A percentile compares a stretch with the other conserved stretches of the same genome.
Conservation (phyloP, 2,329 filamentous ascomycete genomes). For the Epichloe festucae region DNA sequence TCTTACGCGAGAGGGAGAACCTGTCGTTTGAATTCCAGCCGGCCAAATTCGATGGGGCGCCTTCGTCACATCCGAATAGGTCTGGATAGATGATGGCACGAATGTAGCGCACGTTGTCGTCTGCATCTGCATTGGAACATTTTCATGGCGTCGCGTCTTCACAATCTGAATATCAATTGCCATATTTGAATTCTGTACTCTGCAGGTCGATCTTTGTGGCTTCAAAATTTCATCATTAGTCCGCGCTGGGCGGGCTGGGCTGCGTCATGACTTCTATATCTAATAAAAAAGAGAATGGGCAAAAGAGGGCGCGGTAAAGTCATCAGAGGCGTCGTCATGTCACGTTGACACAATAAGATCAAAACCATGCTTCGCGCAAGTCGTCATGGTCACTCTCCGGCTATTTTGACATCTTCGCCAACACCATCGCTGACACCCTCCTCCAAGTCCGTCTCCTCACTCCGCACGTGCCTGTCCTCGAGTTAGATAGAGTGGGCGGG, state of each 20-base stretch:
- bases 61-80: conserved; percentile 6
- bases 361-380: too few species aligned
- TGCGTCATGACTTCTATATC: too few species aligned
- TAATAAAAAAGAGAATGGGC: too few species aligned
- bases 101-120: too few species aligned
- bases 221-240: too few species aligned
- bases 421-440: background rate
- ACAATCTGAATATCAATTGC: too few species aligned
- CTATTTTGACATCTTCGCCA: conserved; percentile 1
- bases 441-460: background rate
- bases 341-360: background rate
- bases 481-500: too few species aligned
- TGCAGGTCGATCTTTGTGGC: too few species aligned
- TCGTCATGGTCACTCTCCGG: background rate
- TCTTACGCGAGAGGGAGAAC: conserved; percentile 59
- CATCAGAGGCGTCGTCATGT: background rate
- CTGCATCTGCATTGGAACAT: too few species aligned
- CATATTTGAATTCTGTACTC: too few species aligned
- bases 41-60: conserved; percentile 15
- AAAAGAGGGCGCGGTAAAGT: background rate
- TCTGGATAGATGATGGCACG: background rate
- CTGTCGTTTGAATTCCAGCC: conserved; percentile 20
- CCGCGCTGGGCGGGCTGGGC: too few species aligned
- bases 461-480: background rate
- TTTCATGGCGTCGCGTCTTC: too few species aligned